These are phyloP conservation scores for Auxenochlorella protothecoides DNA, from an alignment of 139 green algal species.

Conservation along the genomic window DNA sequence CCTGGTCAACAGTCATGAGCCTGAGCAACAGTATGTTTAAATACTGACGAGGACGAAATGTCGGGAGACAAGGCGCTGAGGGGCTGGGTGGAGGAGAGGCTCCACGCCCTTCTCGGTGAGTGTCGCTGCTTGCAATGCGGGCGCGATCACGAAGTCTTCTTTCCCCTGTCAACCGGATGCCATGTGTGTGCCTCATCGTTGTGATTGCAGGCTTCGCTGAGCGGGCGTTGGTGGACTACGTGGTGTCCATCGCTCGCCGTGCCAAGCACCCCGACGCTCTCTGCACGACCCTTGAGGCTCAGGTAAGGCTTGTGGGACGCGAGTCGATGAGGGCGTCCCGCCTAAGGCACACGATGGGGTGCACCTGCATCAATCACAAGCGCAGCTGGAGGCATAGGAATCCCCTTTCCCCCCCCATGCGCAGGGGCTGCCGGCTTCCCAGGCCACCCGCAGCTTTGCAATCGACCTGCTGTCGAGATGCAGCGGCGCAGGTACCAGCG, in stretches of 20 bases:
- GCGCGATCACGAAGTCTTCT: neutral
- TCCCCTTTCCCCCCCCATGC: too few relatives aligned
- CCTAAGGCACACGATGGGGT: too few relatives aligned
- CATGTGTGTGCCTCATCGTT: too few relatives aligned
- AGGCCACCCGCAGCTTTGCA: constrained; percentile 43
- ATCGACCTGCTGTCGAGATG: constrained; percentile 39
- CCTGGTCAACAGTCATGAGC: too few relatives aligned
- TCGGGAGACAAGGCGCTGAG: constrained; percentile 18
- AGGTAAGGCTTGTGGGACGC: neutral
- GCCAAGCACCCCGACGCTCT: constrained; percentile 15
- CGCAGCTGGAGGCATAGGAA: too few relatives aligned
- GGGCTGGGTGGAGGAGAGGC: constrained; percentile 61
- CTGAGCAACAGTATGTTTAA: too few relatives aligned
- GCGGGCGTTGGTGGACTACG: constrained; percentile 30
- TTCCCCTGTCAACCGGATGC: neutral
- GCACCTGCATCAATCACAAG: too few relatives aligned
- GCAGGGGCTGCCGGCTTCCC: constrained; percentile 40
- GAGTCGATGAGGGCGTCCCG: too few relatives aligned
- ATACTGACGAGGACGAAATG: neutral
- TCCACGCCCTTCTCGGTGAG: constrained; percentile 61
- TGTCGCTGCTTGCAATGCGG: neutral
- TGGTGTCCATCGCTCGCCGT: constrained; percentile 9
- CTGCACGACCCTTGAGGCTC: constrained; percentile 12
- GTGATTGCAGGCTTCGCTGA: constrained; percentile 31
- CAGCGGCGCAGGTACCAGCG: neutral